phyloP scores from a whole-genome alignment of 306 rosid species.

The Chamaecrista fasciculata region DNA sequence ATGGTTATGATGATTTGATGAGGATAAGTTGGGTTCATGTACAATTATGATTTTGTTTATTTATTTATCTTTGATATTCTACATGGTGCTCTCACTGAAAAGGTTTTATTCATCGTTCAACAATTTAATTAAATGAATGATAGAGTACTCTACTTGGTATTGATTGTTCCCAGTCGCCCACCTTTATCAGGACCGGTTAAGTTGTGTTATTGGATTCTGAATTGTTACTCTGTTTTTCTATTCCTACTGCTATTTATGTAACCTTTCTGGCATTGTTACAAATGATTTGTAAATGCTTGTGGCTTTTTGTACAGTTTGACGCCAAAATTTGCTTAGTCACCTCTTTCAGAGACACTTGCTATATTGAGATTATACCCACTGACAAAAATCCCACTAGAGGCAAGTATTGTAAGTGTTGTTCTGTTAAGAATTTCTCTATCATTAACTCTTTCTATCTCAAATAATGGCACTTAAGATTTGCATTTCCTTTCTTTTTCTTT shows the following conservation, averaged over 20 bases:
- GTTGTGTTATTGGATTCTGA: not conserved
- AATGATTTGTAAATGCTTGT: constrained; percentile 34
- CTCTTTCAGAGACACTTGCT: constrained; percentile 89
- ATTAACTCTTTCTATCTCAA: not conserved
- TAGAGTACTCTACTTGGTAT: not conserved
- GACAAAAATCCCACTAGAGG: constrained; percentile 64
- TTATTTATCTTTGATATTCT: not conserved
- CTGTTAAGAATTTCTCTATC: not conserved
- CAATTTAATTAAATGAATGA: not conserved
- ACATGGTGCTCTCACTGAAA: not conserved
- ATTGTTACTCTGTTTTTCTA: not conserved
- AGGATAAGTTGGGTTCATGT: not conserved
- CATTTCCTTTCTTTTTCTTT: constrained; percentile 1
- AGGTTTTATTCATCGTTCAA: not conserved
- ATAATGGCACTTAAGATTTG: not conserved
- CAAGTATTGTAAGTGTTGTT: constrained; percentile 32
- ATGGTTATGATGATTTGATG: not conserved
- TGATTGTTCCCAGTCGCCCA: not conserved
- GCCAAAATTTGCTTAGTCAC: constrained; percentile 90
- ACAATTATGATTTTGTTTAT: not conserved
- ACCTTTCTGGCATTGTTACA: not conserved
- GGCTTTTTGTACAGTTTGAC: constrained; percentile 58
- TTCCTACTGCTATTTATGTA: constrained; percentile 17
- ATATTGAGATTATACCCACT: constrained; percentile 88
- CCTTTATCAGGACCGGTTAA: not conserved